Conservation (phyloP, 805 yeast genomes). For the Jamesozyma rosinii region DNA sequence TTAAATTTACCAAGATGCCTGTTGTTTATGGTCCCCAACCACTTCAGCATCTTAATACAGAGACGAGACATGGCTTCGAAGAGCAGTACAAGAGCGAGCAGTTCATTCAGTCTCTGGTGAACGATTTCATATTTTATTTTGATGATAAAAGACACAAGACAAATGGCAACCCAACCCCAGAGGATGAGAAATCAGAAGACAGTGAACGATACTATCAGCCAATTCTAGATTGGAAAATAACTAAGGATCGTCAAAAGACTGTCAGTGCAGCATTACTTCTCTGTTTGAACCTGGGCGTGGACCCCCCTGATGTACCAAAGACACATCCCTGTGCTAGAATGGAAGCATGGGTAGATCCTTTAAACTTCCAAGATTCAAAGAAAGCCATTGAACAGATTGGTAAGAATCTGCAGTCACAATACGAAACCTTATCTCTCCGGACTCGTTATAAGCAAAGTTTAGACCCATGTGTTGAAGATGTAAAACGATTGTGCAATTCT, state of each 20-base stretch:
- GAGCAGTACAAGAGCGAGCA: constrained; percentile 42
- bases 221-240: constrained; percentile 81
- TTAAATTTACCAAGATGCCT: too few relatives aligned
- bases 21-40: constrained; percentile 31
- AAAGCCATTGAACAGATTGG: constrained; percentile 90
- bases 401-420: constrained; percentile 75
- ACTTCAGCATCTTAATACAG: constrained; percentile 42
- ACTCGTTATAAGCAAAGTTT: constrained; percentile 84
- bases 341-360: constrained; percentile 92
- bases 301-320: constrained; percentile 91
- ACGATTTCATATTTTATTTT: constrained; percentile 71
- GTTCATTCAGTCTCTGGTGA: constrained; percentile 46
- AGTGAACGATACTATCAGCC: constrained; percentile 50
- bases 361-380: constrained; percentile 69
- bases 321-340: constrained; percentile 86
- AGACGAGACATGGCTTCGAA: constrained; percentile 62
- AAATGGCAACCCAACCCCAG: constrained; percentile 68
- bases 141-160: constrained; percentile 90
- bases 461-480: constrained; percentile 94
- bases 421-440: constrained; percentile 77
- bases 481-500: constrained; percentile 82
- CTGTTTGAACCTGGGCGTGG: constrained; percentile 88
- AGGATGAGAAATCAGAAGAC: constrained; percentile 40
- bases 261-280: constrained; percentile 86
- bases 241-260: constrained; percentile 85